phyloP scores from a whole-genome alignment of 2,329 filamentous ascomycete genomes.

The Arthrobotrys megalospora region DNA sequence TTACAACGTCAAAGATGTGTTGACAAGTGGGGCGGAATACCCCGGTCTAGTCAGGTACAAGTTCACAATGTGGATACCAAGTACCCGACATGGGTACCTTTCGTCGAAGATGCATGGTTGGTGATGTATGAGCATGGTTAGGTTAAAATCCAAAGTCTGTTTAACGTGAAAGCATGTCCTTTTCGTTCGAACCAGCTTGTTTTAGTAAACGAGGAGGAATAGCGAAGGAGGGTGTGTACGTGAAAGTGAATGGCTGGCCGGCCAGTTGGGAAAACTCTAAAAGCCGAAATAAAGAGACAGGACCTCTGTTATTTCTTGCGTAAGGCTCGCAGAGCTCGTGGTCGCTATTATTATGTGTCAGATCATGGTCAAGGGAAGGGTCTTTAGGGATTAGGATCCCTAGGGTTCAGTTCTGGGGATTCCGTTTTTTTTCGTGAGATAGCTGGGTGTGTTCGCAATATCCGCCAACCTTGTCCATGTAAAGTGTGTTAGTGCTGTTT shows the following conservation, averaged over 20 bases:
- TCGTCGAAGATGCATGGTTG: constrained; percentile 10
- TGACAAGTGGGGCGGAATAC: constrained; percentile 17
- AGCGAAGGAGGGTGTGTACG: constrained; percentile 1
- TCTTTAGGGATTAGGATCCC: neutral
- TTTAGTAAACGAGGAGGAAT: constrained; percentile 36
- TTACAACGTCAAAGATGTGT: constrained; percentile 18
- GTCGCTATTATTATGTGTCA: constrained; percentile 11
- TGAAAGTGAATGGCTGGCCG: neutral
- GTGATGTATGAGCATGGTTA: constrained; percentile 24
- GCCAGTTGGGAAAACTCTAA: constrained; percentile 16
- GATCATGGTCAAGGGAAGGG: constrained; percentile 26
- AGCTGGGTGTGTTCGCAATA: constrained; percentile 17
- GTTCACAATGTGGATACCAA: constrained; percentile 24
- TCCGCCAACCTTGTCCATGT: constrained; percentile 41
- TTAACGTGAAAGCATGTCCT: constrained; percentile 5
- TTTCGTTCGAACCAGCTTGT: constrained; percentile 35
- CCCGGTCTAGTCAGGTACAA: constrained; percentile 31
- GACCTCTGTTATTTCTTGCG: neutral
- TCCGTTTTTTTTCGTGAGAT: constrained; percentile 1
- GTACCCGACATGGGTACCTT: constrained; percentile 11
- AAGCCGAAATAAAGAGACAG: constrained; percentile 15
- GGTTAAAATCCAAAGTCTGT: constrained; percentile 21
- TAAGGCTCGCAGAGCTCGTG: constrained; percentile 36
- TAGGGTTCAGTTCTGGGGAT: constrained; percentile 21
- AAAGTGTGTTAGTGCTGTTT: constrained; percentile 41